Evolutionary conservation across 2,329 filamentous ascomycete genomes (phyloP).

Genomic region (Lecanicillium sp.): DNA sequence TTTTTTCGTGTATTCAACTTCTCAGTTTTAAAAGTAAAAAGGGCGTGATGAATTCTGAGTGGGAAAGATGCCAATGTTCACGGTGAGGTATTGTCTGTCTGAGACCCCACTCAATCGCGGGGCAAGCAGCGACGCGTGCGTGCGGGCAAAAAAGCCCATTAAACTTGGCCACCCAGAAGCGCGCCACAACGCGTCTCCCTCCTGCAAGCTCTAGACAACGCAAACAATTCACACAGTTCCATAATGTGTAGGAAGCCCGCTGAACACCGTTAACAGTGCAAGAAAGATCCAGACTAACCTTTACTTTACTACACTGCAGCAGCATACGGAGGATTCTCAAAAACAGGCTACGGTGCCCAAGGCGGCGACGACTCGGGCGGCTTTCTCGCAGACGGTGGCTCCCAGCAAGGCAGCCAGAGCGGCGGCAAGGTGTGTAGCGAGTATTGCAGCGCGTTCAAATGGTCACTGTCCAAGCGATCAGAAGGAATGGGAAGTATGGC

Average conservation of each 20-base stretch:
- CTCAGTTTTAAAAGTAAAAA: background rate
- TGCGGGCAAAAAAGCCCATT: constrained; percentile 19
- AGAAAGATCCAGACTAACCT: background rate
- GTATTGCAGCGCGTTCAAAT: background rate
- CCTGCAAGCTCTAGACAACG: constrained; percentile 15
- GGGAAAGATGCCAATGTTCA: constrained; percentile 1
- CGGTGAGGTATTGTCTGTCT: constrained; percentile 7
- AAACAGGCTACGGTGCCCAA: constrained; percentile 44
- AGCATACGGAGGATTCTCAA: constrained; percentile 46
- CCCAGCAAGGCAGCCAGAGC: constrained; percentile 52
- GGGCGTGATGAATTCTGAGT: background rate
- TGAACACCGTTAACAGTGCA: background rate
- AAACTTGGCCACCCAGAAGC: constrained; percentile 21
- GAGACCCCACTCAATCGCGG: constrained; percentile 17
- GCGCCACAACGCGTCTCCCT: constrained; percentile 29
- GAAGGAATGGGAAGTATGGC: too few species aligned
- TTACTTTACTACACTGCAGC: constrained; percentile 24
- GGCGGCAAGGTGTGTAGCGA: constrained; percentile 36
- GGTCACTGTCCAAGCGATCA: background rate
- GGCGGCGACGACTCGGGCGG: constrained; percentile 57
- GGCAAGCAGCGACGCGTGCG: constrained; percentile 16
- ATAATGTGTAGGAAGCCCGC: constrained; percentile 29
- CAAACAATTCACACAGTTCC: constrained; percentile 16
- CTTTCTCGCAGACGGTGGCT: constrained; percentile 53
- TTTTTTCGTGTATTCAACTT: background rate